Evolutionary conservation across 2,329 filamentous ascomycete species (phyloP), one percentile per base, ranked within the genome.

Genomic region (Pseudogymnoascus sp.): DNA sequence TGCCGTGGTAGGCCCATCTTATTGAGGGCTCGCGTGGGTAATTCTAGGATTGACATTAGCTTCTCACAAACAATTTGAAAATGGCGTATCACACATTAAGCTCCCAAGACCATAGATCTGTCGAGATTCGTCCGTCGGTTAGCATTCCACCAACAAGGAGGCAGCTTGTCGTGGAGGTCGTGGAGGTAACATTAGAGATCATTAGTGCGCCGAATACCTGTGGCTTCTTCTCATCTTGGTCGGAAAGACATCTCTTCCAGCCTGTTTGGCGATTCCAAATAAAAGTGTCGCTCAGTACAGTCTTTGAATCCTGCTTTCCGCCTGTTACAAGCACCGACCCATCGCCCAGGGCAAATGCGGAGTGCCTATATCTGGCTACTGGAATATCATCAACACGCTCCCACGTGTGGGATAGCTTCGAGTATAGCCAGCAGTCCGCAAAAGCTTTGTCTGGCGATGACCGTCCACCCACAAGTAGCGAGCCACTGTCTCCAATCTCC

Each of bases 361-460:
- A 84, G 71, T 97, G 93, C 61, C 93, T 82, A 75, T 89, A 96
- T 23, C 92, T 79, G 9, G 88, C 82, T n/a, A 78, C 70, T 0
- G 88, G 87, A n/a, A 96, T 78, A 69, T 84, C 81, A 64, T 87
- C 79, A 13, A 84, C 81, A 67, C 79, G 80, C 64, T 80, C 79
- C 91, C 91, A 96, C 13, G 73, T 31, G 47, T 74, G 74, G 1
- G 70, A 67, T 3, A 79, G 79, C 61, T 82, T 82, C 62, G 82
- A 79, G 67, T 87, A 84, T 1, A 92, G 69, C 91, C 91, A 97
- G 69, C 89, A 92, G 73, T 95, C 90, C 36, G 78, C 78, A 44
- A 91, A 78, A 1, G 86, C 86, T 31, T 80, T 82, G 11, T 86
- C 80, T 4, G 93, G 92, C 7, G 91, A 93, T n/a, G 83, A 80